These are phyloP conservation scores for Halenospora varia DNA, from an alignment of 495 filamentous ascomycete genomes.

Conservation along the genomic window DNA sequence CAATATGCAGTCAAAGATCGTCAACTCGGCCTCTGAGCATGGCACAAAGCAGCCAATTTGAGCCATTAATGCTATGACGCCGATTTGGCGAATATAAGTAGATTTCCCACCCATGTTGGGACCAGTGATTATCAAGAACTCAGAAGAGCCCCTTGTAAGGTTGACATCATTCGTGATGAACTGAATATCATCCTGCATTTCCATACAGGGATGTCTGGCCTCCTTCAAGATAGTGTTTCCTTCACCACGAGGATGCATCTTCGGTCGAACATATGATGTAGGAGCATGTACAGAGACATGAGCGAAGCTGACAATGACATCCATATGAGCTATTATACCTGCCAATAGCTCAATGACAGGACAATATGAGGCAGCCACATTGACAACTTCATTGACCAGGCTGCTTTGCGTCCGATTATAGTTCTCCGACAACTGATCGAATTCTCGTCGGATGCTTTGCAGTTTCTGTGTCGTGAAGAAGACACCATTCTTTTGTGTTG, in stretches of 20 bases:
- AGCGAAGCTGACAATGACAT: conserved; percentile 94
- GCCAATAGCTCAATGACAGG: conserved; percentile 90
- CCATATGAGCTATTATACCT: conserved; percentile 85
- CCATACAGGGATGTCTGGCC: conserved; percentile 96
- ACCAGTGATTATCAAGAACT: conserved; percentile 95
- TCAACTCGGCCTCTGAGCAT: conserved; percentile 83
- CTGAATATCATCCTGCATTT: conserved; percentile 97
- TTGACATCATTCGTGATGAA: conserved; percentile 98
- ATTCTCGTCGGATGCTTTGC: conserved; percentile 78
- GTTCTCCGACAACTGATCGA: conserved; percentile 89
- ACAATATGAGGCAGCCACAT: conserved; percentile 89
- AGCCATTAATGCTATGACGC: conserved; percentile 96
- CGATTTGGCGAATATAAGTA: conserved; percentile 97
- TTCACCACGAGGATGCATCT: conserved; percentile 83
- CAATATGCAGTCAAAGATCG: conserved; percentile 97
- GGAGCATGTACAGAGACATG: conserved; percentile 94
- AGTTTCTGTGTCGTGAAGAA: conserved; percentile 93
- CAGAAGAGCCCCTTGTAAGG: conserved; percentile 73
- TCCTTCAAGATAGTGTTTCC: conserved; percentile 91
- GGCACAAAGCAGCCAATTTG: conserved; percentile 97
- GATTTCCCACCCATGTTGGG: conserved; percentile 99
- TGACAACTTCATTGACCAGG: conserved; percentile 87
- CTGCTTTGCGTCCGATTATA: conserved; percentile 95
- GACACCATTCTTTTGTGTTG: conserved; percentile 97
- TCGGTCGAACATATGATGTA: conserved; percentile 84